Percentiles rank a stretch among this genome's conserved stretches.
phyloP scores from a whole-genome alignment of 2,329 filamentous ascomycete species.

The Aspergillus fumigatus region DNA sequence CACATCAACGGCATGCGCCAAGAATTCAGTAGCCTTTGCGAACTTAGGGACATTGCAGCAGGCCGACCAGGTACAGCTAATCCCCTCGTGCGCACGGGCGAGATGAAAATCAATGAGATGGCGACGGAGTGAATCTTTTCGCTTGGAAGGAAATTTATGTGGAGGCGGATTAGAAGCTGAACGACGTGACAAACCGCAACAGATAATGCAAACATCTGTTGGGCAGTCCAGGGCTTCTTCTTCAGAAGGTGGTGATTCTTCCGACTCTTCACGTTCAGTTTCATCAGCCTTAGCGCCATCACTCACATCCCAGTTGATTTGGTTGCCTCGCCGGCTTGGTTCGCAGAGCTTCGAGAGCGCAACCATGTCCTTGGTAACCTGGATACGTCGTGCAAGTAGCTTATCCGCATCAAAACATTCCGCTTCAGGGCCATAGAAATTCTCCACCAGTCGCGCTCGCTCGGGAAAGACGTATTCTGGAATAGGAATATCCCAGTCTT shows the following conservation, averaged over 20 bases:
- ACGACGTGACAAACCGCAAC: conserved; percentile 18
- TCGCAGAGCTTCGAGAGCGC: conserved; percentile 20
- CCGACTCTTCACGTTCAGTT: conserved; percentile 6
- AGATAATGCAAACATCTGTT: conserved; percentile 25
- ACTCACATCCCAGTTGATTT: conserved; percentile 17
- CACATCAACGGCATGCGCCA: conserved; percentile 12
- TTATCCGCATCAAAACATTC: conserved; percentile 22
- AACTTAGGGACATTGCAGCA: conserved; percentile 17
- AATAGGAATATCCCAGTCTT: conserved; percentile 61
- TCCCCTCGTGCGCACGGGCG: conserved; percentile 13
- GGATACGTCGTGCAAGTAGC: conserved; percentile 22
- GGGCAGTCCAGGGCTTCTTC: conserved; percentile 14
- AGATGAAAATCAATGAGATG: conserved; percentile 23
- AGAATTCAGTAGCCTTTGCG: conserved; percentile 16
- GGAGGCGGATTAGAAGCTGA: conserved; percentile 21
- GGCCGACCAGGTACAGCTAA: conserved; percentile 18
- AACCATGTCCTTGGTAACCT: conserved; percentile 28
- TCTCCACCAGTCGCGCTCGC: conserved; percentile 21
- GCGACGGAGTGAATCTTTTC: conserved; percentile 21
- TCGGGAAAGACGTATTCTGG: conserved; percentile 22
- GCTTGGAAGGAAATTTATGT: conserved; percentile 20
- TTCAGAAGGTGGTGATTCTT: conserved; percentile 12
- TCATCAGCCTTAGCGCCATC: conserved; percentile 4
- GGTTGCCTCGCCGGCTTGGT: conserved; percentile 21
- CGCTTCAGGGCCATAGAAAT: conserved; percentile 22